Evolutionary conservation across 768 basidiomycete species (phyloP).

Genomic region (Clitopilus passeckerianus): DNA sequence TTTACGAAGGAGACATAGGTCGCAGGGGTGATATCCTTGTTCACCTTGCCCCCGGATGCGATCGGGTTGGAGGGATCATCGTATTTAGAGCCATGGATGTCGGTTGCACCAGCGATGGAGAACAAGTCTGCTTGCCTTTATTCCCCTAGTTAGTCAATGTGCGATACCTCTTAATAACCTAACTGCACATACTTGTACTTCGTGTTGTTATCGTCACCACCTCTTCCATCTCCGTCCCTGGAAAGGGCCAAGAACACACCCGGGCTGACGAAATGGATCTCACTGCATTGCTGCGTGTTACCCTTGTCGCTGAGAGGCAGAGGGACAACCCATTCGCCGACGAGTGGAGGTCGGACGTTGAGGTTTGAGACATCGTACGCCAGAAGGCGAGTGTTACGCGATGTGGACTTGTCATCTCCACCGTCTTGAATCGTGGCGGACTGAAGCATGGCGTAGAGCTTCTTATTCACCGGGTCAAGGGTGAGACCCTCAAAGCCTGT

Average conservation of each 20-base stretch:
- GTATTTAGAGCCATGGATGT: constrained; percentile 53
- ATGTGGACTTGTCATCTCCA: constrained; percentile 39
- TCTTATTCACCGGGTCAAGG: constrained; percentile 36
- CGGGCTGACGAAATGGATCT: constrained; percentile 50
- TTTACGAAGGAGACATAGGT: constrained; percentile 53
- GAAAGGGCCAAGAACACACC: constrained; percentile 55
- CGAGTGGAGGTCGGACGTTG: constrained; percentile 27
- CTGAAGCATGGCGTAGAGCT: constrained; percentile 60
- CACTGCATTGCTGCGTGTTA: constrained; percentile 48
- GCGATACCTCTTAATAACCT: background rate
- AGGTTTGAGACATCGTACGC: constrained; percentile 45
- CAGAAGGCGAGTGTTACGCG: constrained; percentile 50
- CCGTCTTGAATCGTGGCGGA: constrained; percentile 62
- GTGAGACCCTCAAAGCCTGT: constrained; percentile 61
- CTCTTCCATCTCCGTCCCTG: constrained; percentile 57
- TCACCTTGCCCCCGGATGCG: constrained; percentile 42
- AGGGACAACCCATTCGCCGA: constrained; percentile 58
- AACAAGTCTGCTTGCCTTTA: constrained; percentile 55
- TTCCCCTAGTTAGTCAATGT: background rate
- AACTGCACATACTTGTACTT: constrained; percentile 41
- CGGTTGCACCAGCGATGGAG: constrained; percentile 51
- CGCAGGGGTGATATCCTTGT: constrained; percentile 42
- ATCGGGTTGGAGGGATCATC: constrained; percentile 50
- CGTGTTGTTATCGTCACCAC: constrained; percentile 42
- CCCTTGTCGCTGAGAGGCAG: constrained; percentile 46